These are phyloP conservation scores for Cytospora paraplurivora DNA, from an alignment of 2,329 filamentous ascomycete genomes.

Conservation along the genomic window DNA sequence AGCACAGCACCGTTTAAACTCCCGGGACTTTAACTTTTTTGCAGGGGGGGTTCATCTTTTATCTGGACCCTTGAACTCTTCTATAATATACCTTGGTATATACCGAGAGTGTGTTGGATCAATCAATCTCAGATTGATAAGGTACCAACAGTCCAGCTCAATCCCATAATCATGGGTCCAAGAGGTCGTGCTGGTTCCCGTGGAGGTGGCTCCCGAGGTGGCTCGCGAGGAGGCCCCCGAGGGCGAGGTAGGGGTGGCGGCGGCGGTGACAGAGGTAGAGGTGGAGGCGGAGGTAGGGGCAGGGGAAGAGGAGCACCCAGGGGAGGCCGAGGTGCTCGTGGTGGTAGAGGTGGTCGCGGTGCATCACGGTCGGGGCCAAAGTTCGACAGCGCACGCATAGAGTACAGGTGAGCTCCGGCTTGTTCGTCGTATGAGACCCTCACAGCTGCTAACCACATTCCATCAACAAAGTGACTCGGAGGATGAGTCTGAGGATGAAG, in stretches of 20 bases:
- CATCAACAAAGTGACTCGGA: slow-evolving; percentile 33
- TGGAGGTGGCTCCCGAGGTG: slow-evolving; percentile 39
- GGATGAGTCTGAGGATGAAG: slow-evolving; percentile 42
- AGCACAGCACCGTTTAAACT: slow-evolving; percentile 19
- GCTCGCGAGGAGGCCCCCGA: slow-evolving; percentile 35
- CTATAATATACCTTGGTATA: not conserved
- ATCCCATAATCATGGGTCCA: slow-evolving; percentile 27
- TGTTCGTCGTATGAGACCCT: slow-evolving; percentile 3
- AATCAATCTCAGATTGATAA: not conserved
- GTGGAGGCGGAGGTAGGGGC: slow-evolving; percentile 33
- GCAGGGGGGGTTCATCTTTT: not conserved
- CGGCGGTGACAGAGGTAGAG: slow-evolving; percentile 34
- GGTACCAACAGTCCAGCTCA: too few relatives aligned
- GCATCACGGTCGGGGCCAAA: slow-evolving; percentile 37
- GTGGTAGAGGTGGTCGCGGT: slow-evolving; percentile 31
- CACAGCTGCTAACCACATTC: slow-evolving; percentile 29
- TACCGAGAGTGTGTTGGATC: not conserved
- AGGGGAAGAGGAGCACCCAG: slow-evolving; percentile 27
- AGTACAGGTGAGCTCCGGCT: slow-evolving; percentile 33
- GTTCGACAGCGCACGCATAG: slow-evolving; percentile 48
- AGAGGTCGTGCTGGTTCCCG: slow-evolving; percentile 34
- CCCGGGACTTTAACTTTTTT: not conserved
- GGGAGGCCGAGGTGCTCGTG: not conserved
- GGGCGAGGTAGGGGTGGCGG: slow-evolving; percentile 33
- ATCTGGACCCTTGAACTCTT: not conserved